Conservation (phyloP, 225 moss, liverwort and hornwort genomes). For the Marchantia paleacea region DNA sequence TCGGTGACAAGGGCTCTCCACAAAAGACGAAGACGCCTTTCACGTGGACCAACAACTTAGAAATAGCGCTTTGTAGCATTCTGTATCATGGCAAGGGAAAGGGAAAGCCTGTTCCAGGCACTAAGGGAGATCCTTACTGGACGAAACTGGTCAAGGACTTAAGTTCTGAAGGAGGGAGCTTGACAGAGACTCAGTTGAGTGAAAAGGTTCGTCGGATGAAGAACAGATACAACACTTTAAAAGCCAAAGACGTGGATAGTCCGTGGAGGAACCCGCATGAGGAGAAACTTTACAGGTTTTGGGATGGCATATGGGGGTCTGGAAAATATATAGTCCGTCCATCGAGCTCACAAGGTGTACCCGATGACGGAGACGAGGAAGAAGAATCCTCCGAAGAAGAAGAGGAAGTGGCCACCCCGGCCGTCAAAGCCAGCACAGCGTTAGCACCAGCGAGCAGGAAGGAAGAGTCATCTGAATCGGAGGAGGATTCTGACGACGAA, state of each 20-base stretch:
- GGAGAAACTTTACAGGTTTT: not conserved
- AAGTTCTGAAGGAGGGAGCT: not conserved
- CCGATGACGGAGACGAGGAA: constrained; percentile 11
- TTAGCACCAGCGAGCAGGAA: constrained; percentile 5
- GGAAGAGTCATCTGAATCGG: constrained; percentile 25
- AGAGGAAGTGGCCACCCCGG: not conserved
- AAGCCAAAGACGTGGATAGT: not conserved
- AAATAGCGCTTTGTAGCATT: constrained; percentile 5
- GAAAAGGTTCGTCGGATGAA: constrained; percentile 19
- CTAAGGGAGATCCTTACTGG: constrained; percentile 14
- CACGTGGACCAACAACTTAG: constrained; percentile 7
- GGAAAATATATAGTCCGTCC: not conserved
- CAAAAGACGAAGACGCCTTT: constrained; percentile 3
- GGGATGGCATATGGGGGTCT: constrained; percentile 12
- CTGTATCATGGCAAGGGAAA: constrained; percentile 3
- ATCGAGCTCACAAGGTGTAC: not conserved
- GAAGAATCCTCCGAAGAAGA: not conserved
- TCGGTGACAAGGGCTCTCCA: not conserved
- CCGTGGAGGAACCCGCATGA: constrained; percentile 8
- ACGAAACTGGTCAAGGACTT: constrained; percentile 2
- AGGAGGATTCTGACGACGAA: constrained; percentile 20
- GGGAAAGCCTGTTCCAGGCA: not conserved
- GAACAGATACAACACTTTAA: not conserved
- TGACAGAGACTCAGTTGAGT: constrained; percentile 1
- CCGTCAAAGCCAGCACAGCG: not conserved